phyloP scores from a whole-genome alignment of 352 stramenopile genomes.

The Phytophthora palmivora region DNA sequence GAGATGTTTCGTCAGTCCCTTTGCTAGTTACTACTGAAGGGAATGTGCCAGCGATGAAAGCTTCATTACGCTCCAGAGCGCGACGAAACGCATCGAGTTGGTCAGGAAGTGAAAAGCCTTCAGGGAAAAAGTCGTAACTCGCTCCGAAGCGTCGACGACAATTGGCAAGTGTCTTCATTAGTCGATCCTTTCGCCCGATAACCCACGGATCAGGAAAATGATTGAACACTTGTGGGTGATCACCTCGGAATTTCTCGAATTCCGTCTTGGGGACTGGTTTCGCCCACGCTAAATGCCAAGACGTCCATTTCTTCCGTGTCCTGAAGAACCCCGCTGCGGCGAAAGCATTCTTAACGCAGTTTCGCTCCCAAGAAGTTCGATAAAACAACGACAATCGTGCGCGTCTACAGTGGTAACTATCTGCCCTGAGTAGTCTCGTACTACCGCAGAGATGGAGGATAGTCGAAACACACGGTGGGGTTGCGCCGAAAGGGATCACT shows the following conservation, averaged over 20 bases:
- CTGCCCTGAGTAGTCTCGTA: constrained; percentile 44
- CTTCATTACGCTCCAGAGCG: constrained; percentile 49
- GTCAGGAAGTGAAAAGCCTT: constrained; percentile 83
- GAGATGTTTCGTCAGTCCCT: constrained; percentile 1
- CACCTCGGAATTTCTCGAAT: constrained; percentile 55
- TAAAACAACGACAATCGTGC: constrained; percentile 61
- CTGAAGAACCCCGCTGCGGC: constrained; percentile 72
- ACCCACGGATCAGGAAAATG: constrained; percentile 92
- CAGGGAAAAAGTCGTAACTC: constrained; percentile 84
- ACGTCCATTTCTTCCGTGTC: constrained; percentile 62
- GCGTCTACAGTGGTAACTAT: constrained; percentile 50
- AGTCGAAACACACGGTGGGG: constrained; percentile 91
- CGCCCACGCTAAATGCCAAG: constrained; percentile 69
- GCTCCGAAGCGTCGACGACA: constrained; percentile 64
- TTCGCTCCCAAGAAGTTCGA: constrained; percentile 92
- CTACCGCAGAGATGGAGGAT: constrained; percentile 73
- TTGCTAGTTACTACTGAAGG: constrained; percentile 15
- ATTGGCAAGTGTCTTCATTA: constrained; percentile 78
- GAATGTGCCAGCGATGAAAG: constrained; percentile 26
- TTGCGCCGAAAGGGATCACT: constrained; percentile 47
- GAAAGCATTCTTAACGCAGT: constrained; percentile 94
- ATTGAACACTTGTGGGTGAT: constrained; percentile 82
- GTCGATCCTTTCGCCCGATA: constrained; percentile 89
- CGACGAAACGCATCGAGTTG: constrained; percentile 70
- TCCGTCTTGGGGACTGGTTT: constrained; percentile 74